phyloP scores from a whole-genome alignment of 805 yeast species.

The Myxozyma geophila region DNA sequence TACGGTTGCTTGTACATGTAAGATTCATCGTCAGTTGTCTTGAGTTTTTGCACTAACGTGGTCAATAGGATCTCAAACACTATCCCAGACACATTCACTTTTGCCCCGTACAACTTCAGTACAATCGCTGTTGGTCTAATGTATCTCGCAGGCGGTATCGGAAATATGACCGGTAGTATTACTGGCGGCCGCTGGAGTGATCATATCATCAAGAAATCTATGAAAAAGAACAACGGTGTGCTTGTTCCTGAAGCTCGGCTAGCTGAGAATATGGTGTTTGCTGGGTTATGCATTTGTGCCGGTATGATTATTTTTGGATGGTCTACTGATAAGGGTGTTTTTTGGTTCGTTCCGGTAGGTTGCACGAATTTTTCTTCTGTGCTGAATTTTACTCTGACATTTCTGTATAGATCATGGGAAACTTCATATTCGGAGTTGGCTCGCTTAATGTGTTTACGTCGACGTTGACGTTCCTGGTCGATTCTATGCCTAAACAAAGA shows the following conservation, averaged over 20 bases:
- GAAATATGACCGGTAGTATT: constrained; percentile 76
- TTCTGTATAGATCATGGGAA: constrained; percentile 55
- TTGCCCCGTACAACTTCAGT: constrained; percentile 70
- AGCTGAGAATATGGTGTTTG: constrained; percentile 71
- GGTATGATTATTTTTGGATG: constrained; percentile 80
- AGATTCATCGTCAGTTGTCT: background rate
- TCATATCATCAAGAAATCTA: constrained; percentile 56
- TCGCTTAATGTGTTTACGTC: constrained; percentile 84
- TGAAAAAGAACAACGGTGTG: constrained; percentile 62
- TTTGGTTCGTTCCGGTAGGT: constrained; percentile 74
- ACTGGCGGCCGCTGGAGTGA: constrained; percentile 84
- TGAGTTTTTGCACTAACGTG: too few species aligned
- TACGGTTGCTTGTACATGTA: constrained; percentile 68
- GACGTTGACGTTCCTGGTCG: constrained; percentile 79
- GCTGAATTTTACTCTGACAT: background rate
- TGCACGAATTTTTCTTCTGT: background rate
- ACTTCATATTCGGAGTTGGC: constrained; percentile 80
- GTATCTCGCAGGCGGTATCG: constrained; percentile 81
- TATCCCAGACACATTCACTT: constrained; percentile 63
- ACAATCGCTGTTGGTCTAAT: constrained; percentile 71
- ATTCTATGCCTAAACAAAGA: constrained; percentile 83
- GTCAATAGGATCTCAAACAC: constrained; percentile 62
- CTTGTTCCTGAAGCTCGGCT: constrained; percentile 77
- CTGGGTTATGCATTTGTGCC: constrained; percentile 64
- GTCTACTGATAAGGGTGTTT: constrained; percentile 67